Base-by-base conservation (phyloP, 2,329 filamentous ascomycete genomes). In the Clonostachys sp. region DNA sequence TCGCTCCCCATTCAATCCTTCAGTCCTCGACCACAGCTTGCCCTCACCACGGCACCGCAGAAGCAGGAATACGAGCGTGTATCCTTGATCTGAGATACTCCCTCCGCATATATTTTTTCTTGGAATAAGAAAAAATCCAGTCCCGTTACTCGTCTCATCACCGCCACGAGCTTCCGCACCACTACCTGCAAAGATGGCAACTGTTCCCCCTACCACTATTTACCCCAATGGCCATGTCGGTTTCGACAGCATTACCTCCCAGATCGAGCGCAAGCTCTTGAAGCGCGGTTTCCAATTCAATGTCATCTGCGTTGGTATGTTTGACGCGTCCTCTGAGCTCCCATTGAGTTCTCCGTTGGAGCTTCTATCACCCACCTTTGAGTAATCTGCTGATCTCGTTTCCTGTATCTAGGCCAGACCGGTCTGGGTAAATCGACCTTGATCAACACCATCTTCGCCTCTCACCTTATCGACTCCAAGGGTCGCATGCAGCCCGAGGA, bases 281-380 rank as follows among this genome's bases (percentile, higher is more conserved):
- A 99, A 99, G 83, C 91, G 94, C 75, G 94, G 94, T 62, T 99
- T 99, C 75, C 94, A 99, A 75, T 99, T 99, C 84, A 99, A 99
- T 71, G 87, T 97, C 66, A 97, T 97, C 73, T 96, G 91, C 71
- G 94, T 97, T 70, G 94, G 94, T 97, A 80, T 70, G 92, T 86
- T 53, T 38, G 33, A 30, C 36, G 20, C 35, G 41, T 33, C 34
- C 34, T 34, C 13, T n/a, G 14, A 34, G 18, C 41, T 20, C 35
- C 17, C 18, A 16, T 44, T 12, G 14, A 39, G n/a, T n/a, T n/a
- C 14, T 12, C 36, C 3, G 36, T 12, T 30, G 24, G 24, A 30
- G 9, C 24, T 30, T 30, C 9, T 10, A 24, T 7, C 6, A 30
- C 24, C 24, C 24, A 30, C 24, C 9, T 30, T 30, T 30, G 24